These are phyloP conservation scores for Saitozyma podzolica DNA, from an alignment of 768 basidiomycete genomes.

Conservation along the genomic window DNA sequence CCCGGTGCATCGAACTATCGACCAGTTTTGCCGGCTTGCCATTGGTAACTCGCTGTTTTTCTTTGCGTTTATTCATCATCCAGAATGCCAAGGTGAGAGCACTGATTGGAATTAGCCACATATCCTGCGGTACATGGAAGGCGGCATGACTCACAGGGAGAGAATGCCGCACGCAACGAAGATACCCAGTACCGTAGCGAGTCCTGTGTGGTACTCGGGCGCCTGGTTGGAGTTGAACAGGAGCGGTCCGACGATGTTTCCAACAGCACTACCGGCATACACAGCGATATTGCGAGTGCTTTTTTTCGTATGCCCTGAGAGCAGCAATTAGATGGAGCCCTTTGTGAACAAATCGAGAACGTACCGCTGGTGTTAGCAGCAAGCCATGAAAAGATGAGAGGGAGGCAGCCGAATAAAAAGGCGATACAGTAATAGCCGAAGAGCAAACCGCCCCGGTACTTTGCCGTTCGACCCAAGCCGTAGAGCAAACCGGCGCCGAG, in stretches of 20 bases:
- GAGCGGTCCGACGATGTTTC: slow-evolving; percentile 1
- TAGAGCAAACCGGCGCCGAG: slow-evolving; percentile 14
- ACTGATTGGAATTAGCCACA: not conserved
- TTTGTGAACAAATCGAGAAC: too few relatives aligned
- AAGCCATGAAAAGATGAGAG: not conserved
- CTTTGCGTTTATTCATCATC: slow-evolving; percentile 37
- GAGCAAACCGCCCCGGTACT: not conserved
- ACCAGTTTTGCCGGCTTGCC: slow-evolving; percentile 47
- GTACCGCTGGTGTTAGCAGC: not conserved
- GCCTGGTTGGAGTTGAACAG: not conserved
- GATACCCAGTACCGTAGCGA: not conserved
- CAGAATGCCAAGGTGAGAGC: not conserved
- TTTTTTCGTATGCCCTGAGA: not conserved
- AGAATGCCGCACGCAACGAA: not conserved
- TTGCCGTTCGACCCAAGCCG: not conserved
- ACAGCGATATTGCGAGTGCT: not conserved
- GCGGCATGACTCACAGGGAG: not conserved
- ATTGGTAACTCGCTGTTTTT: slow-evolving; percentile 33
- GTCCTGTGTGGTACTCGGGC: not conserved
- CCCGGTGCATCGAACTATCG: slow-evolving; percentile 27
- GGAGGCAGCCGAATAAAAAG: not conserved
- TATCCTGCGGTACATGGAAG: not conserved
- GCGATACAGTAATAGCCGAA: not conserved
- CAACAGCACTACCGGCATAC: not conserved
- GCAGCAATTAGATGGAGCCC: too few relatives aligned